These are phyloP conservation scores for Bondarzewia mesenterica DNA, from an alignment of 1,284 basidiomycete genomes.

Conservation along the genomic window DNA sequence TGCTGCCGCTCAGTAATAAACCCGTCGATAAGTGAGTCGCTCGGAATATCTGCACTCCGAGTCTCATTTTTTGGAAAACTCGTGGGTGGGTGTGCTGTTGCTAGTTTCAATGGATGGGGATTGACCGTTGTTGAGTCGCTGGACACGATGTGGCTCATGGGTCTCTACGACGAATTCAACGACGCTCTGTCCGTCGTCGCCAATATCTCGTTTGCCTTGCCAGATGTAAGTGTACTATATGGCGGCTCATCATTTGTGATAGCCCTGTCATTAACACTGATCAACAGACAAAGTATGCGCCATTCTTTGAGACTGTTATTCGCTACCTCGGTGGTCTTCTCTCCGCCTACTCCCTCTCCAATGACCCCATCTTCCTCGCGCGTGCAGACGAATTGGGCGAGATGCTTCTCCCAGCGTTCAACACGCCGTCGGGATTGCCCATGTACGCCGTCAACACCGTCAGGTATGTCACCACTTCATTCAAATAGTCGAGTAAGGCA, in stretches of 20 bases:
- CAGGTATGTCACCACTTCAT: slow-evolving; percentile 22
- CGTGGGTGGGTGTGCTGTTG: not conserved
- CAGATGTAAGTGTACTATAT: slow-evolving; percentile 2
- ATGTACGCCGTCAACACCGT: slow-evolving; percentile 36
- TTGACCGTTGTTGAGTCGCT: slow-evolving; percentile 78
- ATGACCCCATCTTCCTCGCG: slow-evolving; percentile 39
- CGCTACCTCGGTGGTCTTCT: slow-evolving; percentile 69
- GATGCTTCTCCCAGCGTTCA: slow-evolving; percentile 43
- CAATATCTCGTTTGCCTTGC: slow-evolving; percentile 50
- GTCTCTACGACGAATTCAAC: slow-evolving; percentile 69
- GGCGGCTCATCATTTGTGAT: no score
- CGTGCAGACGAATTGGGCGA: slow-evolving; percentile 45
- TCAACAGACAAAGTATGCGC: slow-evolving; percentile 27
- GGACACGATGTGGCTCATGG: slow-evolving; percentile 87
- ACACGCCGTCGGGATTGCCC: slow-evolving; percentile 42
- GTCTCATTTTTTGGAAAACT: not conserved
- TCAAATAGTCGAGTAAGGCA: not conserved
- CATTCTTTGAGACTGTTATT: slow-evolving; percentile 72
- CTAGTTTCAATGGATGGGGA: slow-evolving; percentile 83
- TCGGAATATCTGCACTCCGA: not conserved
- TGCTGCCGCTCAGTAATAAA: slow-evolving; percentile 34
- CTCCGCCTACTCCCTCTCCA: slow-evolving; percentile 62
- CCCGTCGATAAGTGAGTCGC: slow-evolving; percentile 22
- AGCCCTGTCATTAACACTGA: no score
- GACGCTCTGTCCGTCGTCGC: slow-evolving; percentile 67